Conservation (phyloP, 345 rosid species). For the Sonneratia alba region DNA sequence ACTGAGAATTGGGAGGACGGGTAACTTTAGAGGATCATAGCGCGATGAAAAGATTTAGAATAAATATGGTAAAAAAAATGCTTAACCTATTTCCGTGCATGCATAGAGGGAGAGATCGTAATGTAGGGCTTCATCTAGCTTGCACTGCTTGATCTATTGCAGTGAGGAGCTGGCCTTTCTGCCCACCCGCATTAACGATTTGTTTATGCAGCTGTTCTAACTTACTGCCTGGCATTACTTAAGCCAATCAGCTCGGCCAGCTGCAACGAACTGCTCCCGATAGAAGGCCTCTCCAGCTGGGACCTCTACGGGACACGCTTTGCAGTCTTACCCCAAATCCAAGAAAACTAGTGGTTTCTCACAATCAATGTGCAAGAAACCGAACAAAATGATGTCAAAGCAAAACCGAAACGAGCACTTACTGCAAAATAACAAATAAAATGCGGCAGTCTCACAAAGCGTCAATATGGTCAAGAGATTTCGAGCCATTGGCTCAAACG, state of each 20-base stretch:
- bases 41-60: too few species aligned
- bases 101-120: too few species aligned
- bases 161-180: constrained; percentile 61
- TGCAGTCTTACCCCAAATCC: neutral
- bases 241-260: constrained; percentile 95
- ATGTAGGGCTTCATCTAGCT: constrained; percentile 56
- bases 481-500: neutral
- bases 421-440: neutral
- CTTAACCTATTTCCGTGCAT: too few species aligned
- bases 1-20: too few species aligned
- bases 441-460: neutral
- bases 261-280: constrained; percentile 27
- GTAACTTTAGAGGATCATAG: neutral
- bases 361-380: neutral
- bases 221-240: constrained; percentile 66
- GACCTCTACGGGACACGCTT: neutral
- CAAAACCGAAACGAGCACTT: neutral
- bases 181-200: constrained; percentile 19
- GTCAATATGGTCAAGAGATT: neutral
- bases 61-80: too few species aligned
- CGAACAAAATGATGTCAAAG: neutral
- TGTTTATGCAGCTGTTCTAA: constrained; percentile 61
- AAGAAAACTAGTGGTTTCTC: neutral
- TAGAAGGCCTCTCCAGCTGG: neutral
- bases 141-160: constrained; percentile 40